These are phyloP conservation scores for Microsporum ferrugineum DNA, from an alignment of 2,329 filamentous ascomycete genomes.

Conservation along the genomic window DNA sequence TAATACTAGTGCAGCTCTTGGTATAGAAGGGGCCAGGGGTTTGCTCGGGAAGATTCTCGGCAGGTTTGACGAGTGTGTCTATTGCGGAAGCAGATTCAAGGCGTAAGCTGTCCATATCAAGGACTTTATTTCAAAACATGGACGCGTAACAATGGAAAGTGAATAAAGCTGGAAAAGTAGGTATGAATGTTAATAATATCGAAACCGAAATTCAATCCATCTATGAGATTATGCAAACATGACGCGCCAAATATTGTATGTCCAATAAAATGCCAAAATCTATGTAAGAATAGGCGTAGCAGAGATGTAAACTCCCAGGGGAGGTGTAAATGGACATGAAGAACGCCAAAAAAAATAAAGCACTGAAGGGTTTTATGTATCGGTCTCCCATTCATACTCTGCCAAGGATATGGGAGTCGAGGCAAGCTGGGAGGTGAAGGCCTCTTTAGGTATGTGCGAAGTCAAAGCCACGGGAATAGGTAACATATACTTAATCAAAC, in stretches of 20 bases:
- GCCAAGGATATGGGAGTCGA: neutral
- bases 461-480: neutral
- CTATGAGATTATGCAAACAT: neutral
- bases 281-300: neutral
- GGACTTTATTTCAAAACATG: neutral
- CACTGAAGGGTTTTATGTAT: neutral
- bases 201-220: neutral
- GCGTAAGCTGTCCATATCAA: neutral
- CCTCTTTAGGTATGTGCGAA: neutral
- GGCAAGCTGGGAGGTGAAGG: neutral
- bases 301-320: neutral
- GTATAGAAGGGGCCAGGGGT: neutral
- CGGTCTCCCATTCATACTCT: neutral
- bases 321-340: neutral
- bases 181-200: neutral
- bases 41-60: conserved; percentile 7
- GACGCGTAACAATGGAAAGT: neutral
- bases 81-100: conserved; percentile 14
- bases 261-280: neutral
- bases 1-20: neutral
- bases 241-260: neutral
- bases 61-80: conserved; percentile 13
- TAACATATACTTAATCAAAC: conserved; percentile 25
- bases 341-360: neutral
- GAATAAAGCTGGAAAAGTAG: neutral